Conservation (phyloP, 1,284 basidiomycete species). For the Pterula multifida region DNA sequence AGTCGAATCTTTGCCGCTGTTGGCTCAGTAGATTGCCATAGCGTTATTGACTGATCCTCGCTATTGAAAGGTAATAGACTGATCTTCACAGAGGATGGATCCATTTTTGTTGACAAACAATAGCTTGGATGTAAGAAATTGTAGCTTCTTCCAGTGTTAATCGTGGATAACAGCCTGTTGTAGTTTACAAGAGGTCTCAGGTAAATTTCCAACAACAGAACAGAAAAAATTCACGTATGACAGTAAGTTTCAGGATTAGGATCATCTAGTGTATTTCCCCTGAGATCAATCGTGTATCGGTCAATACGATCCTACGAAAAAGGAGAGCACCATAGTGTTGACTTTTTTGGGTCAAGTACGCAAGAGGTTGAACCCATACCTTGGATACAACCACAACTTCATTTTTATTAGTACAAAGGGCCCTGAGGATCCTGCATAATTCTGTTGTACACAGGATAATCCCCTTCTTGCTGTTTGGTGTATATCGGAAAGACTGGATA, state of each 20-base stretch:
- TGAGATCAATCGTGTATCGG: background rate
- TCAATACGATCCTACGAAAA: background rate
- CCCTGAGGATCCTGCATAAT: background rate
- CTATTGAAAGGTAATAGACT: background rate
- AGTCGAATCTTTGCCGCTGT: background rate
- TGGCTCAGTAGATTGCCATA: background rate
- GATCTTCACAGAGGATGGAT: background rate
- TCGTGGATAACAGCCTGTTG: background rate
- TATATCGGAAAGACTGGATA: background rate
- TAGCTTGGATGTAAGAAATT: background rate
- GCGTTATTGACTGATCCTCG: background rate
- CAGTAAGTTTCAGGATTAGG: slow-evolving; percentile 8
- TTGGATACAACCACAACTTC: background rate
- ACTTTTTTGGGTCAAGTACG: background rate
- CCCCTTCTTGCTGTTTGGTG: background rate
- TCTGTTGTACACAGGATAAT: background rate
- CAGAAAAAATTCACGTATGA: background rate
- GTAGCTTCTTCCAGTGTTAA: background rate
- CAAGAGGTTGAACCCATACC: background rate
- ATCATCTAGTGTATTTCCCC: background rate
- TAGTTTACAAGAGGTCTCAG: background rate
- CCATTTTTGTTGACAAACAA: background rate
- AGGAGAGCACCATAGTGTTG: background rate
- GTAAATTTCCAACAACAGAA: background rate
- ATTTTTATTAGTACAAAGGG: background rate